phyloP scores from a whole-genome alignment of 2,329 filamentous ascomycete genomes.

The Fusarium staphyleae region DNA sequence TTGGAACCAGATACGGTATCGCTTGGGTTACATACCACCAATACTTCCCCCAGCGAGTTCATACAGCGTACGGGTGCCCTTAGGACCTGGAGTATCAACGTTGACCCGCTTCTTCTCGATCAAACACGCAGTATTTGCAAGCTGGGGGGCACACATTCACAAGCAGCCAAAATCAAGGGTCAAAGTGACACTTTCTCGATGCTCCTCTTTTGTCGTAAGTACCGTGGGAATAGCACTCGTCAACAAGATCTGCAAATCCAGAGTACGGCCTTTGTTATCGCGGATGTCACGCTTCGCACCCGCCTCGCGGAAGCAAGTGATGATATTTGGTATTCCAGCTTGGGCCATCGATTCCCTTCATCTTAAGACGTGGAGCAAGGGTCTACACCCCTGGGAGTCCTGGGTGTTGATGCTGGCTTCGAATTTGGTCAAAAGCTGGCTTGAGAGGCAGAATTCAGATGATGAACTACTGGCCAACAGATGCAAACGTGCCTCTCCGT shows the following conservation, averaged over 20 bases:
- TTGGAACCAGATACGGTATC: conserved; percentile 31
- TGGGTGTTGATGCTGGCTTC: conserved; percentile 14
- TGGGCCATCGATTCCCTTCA: too few species aligned
- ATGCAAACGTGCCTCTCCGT: conserved; percentile 27
- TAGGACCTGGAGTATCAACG: neutral
- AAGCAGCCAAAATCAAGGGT: conserved; percentile 13
- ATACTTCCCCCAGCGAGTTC: conserved; percentile 1
- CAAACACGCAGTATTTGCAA: conserved; percentile 28
- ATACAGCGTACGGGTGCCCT: conserved; percentile 12
- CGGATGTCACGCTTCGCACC: conserved; percentile 1
- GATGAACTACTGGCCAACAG: neutral
- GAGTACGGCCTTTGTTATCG: conserved; percentile 15
- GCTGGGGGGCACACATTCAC: conserved; percentile 16
- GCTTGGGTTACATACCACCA: conserved; percentile 31
- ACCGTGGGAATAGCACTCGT: conserved; percentile 17
- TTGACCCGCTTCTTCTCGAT: conserved; percentile 24
- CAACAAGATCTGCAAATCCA: conserved; percentile 22
- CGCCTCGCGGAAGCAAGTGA: neutral
- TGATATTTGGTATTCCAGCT: too few species aligned
- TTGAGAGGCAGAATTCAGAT: neutral
- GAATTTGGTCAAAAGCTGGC: conserved; percentile 2
- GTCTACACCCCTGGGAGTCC: conserved; percentile 14
- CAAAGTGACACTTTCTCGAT: neutral
- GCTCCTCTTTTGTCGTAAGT: neutral
- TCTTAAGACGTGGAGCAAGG: conserved; percentile 5